Evolutionary conservation across 2,329 filamentous ascomycete genomes (phyloP), one percentile per base, ranked within the genome.

Genomic region (Colletotrichum sp.): DNA sequence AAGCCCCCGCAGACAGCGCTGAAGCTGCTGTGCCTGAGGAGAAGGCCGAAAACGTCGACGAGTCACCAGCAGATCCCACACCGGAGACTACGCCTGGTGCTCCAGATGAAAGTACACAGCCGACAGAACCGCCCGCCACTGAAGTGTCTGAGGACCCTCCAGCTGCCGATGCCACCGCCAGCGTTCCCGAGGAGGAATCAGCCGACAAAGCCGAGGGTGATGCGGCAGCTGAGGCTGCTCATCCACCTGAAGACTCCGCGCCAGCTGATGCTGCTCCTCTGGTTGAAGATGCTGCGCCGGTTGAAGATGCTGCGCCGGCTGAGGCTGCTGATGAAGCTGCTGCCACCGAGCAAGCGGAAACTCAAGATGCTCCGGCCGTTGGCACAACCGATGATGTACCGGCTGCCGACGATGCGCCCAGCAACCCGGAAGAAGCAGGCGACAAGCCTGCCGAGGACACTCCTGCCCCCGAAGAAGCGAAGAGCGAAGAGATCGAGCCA

Each of bases 91-190:
- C 61, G 16, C 25, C 59, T 3, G 68, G 68, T 1, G 25, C 55
- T 59, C 2, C 19, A 48, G 44, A 0, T 9, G 44, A 48, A 52
- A 52, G n/a, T 22, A 22, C 44, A 52, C 44, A 3, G 44, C 11
- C n/a, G n/a, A 22, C n/a, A 0, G 44, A 52, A 22, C 11, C n/a
- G n/a, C 44, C 44, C 1, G 44, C 44, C 44, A n/a, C 44, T 22
- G 77, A 78, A 27, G 25, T 48, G 6, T n/a, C 77, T 8, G 67
- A 77, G 30, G 75, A 77, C 22, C 9, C 71, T 61, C 59, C 69
- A 39, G 59, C 61, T 57, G 44, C 48, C 28, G 77, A 78, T 63
- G 68, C 76, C 32, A 34, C 78, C 12, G 39, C 64, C 28, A 27
- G 19, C 7, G 19, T 34, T 22, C 59, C 30, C 3, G 28, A 30